Evolutionary conservation across 495 filamentous ascomycete species (phyloP).

Genomic region (Tetracladium setigerum): DNA sequence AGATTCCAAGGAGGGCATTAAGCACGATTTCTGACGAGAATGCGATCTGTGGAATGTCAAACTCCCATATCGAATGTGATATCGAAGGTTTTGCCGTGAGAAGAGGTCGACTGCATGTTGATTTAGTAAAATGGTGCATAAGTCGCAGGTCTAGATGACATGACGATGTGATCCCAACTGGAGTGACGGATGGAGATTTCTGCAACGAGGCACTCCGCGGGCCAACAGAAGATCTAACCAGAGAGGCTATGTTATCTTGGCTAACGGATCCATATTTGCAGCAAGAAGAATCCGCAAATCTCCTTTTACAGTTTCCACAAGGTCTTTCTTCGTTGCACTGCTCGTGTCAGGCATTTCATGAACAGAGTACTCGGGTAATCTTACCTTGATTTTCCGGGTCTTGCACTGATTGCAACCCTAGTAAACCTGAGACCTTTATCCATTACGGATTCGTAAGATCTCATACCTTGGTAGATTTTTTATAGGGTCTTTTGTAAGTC

Average conservation of each 20-base stretch:
- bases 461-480: slow-evolving; percentile 5
- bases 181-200: slow-evolving; percentile 27
- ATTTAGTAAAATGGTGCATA: slow-evolving; percentile 14
- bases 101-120: neutral
- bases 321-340: slow-evolving; percentile 15
- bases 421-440: too few species aligned
- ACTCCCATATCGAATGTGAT: neutral
- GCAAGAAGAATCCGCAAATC: neutral
- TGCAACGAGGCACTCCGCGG: neutral
- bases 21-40: slow-evolving; percentile 9
- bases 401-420: slow-evolving; percentile 13
- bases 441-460: too few species aligned
- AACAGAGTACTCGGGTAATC: neutral
- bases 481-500: slow-evolving; percentile 4
- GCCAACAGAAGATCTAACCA: slow-evolving; percentile 22
- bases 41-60: slow-evolving; percentile 5
- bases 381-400: slow-evolving; percentile 12
- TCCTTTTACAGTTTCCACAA: slow-evolving; percentile 6
- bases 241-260: slow-evolving; percentile 28
- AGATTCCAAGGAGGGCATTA: slow-evolving; percentile 2
- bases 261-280: neutral
- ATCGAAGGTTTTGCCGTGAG: neutral
- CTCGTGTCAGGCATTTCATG: neutral
- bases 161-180: slow-evolving; percentile 4
- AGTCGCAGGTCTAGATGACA: slow-evolving; percentile 9